Conservation (phyloP, 2,329 filamentous ascomycete genomes). For the Exophiala sp. region DNA sequence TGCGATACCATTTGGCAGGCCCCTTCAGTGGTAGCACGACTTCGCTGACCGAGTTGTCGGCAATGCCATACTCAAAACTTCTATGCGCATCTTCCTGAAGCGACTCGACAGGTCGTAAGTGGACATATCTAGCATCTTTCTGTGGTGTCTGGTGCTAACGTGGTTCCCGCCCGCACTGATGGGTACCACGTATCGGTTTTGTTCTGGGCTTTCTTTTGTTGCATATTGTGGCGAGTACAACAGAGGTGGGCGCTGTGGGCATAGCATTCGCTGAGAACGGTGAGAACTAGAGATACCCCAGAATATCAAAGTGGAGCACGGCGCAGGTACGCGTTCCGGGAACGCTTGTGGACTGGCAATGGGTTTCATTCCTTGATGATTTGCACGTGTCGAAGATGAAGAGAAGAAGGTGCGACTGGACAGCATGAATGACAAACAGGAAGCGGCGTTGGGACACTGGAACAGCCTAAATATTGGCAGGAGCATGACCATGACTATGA, state of each 20-base stretch:
- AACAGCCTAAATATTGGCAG: too few relatives aligned
- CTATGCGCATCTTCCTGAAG: slow-evolving; percentile 26
- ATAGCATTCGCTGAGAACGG: background rate
- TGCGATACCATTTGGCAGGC: slow-evolving; percentile 12
- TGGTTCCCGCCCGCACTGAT: background rate
- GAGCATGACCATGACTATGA: too few relatives aligned
- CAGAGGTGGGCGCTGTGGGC: background rate
- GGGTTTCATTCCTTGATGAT: slow-evolving; percentile 5
- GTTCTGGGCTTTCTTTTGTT: slow-evolving; percentile 4
- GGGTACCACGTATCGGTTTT: background rate
- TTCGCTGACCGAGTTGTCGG: slow-evolving; percentile 19
- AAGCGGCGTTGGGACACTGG: too few relatives aligned
- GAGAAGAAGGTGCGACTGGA: too few relatives aligned
- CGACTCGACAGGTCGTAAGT: background rate
- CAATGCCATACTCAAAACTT: slow-evolving; percentile 21
- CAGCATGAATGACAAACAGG: too few relatives aligned
- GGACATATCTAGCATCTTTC: background rate
- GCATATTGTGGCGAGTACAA: slow-evolving; percentile 4
- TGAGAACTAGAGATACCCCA: slow-evolving; percentile 17
- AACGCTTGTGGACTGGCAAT: background rate
- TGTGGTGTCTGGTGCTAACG: background rate
- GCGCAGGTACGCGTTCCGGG: slow-evolving; percentile 10
- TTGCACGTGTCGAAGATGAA: too few relatives aligned
- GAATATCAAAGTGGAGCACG: slow-evolving; percentile 17
- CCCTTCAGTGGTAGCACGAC: slow-evolving; percentile 18